Evolutionary conservation across 2,329 filamentous ascomycete species (phyloP).

Genomic region (Alternaria alternata): DNA sequence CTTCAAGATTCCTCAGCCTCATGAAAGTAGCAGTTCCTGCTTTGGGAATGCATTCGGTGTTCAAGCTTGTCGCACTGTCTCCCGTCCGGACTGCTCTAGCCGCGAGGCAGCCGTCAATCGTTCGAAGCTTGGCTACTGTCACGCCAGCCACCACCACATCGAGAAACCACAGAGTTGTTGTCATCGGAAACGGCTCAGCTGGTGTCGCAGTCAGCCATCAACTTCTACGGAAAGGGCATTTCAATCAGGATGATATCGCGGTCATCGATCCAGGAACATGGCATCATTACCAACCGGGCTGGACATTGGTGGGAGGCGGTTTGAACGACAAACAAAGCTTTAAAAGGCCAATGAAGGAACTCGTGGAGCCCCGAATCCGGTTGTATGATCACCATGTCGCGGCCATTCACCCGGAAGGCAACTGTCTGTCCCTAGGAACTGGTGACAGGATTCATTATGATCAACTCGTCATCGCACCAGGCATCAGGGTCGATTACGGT

Average conservation of each 20-base stretch:
- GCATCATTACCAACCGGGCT: slow-evolving; percentile 75
- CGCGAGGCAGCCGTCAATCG: neutral
- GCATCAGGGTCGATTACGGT: slow-evolving; percentile 39
- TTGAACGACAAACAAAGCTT: slow-evolving; percentile 69
- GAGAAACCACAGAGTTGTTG: slow-evolving; percentile 68
- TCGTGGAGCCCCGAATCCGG: slow-evolving; percentile 67
- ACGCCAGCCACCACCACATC: slow-evolving; percentile 37
- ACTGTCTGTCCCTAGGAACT: slow-evolving; percentile 62
- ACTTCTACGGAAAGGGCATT: slow-evolving; percentile 66
- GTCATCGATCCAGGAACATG: slow-evolving; percentile 68
- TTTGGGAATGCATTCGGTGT: neutral
- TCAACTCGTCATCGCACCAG: slow-evolving; percentile 68
- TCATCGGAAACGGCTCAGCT: slow-evolving; percentile 72
- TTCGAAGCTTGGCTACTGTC: slow-evolving; percentile 30
- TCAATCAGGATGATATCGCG: slow-evolving; percentile 67
- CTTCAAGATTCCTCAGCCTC: neutral
- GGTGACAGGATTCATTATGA: slow-evolving; percentile 68
- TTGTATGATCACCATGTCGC: slow-evolving; percentile 64
- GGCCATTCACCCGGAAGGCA: slow-evolving; percentile 64
- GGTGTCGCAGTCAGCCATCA: slow-evolving; percentile 73
- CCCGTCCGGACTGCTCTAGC: neutral
- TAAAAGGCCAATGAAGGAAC: slow-evolving; percentile 57
- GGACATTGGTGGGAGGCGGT: slow-evolving; percentile 73
- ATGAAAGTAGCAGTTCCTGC: neutral
- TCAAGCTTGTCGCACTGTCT: neutral